phyloP scores from a whole-genome alignment of 441 rosid species.

The Codiaeum variegatum region DNA sequence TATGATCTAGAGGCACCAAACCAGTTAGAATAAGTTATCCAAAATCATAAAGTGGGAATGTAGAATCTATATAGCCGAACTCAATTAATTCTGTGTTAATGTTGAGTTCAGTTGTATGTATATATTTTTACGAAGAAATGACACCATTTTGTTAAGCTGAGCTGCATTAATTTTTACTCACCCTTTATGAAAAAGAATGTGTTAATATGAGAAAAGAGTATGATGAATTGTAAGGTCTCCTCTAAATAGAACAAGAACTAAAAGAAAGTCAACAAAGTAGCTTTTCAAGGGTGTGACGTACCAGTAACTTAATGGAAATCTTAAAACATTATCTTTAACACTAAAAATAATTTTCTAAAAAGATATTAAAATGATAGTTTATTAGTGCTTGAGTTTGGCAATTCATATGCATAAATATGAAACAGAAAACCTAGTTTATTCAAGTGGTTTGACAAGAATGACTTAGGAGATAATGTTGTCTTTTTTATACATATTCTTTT shows the following conservation, averaged over 20 bases:
- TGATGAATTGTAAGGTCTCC: neutral
- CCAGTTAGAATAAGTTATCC: no score
- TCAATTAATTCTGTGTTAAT: no score
- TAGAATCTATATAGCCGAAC: no score
- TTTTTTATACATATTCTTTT: neutral
- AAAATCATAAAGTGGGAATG: no score
- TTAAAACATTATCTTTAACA: neutral
- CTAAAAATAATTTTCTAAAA: neutral
- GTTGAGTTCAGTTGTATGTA: neutral
- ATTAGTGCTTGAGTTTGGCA: neutral
- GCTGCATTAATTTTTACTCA: neutral
- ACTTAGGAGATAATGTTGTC: neutral
- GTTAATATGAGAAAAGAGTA: neutral
- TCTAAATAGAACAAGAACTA: neutral
- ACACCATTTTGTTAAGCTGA: neutral
- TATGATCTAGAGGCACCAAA: no score
- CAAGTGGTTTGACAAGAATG: neutral
- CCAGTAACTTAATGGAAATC: neutral
- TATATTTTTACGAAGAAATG: neutral
- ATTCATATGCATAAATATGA: neutral
- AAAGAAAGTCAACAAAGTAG: neutral
- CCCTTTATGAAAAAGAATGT: neutral
- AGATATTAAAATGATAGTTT: neutral
- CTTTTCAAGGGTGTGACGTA: neutral
- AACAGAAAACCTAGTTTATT: neutral